Percentiles rank a stretch among this genome's conserved stretches.
Evolutionary conservation across 2,329 filamentous ascomycete genomes (phyloP).

Genomic region (Nigrospora osmanthi): DNA sequence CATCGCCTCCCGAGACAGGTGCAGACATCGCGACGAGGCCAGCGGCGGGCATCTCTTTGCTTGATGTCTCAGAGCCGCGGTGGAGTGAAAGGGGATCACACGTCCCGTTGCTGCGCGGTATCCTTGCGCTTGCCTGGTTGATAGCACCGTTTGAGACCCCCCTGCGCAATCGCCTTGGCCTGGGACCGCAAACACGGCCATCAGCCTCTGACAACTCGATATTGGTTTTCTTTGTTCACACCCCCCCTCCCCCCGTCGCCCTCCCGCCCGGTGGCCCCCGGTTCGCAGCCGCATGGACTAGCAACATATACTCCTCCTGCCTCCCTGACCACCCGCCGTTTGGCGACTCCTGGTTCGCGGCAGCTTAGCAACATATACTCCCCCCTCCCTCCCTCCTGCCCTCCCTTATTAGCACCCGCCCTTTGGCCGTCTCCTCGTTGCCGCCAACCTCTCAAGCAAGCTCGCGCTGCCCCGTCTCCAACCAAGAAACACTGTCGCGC

Average conservation of each 20-base stretch:
- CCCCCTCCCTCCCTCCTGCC: too few relatives aligned
- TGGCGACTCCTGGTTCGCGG: constrained; percentile 13
- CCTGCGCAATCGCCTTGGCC: constrained; percentile 1
- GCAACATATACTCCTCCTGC: too few relatives aligned
- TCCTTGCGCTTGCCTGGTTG: constrained; percentile 8
- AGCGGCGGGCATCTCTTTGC: constrained; percentile 8
- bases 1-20: constrained; percentile 9
- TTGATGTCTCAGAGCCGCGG: constrained; percentile 15
- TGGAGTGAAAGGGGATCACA: constrained; percentile 13
- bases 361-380: constrained; percentile 10
- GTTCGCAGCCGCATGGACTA: too few relatives aligned
- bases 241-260: too few relatives aligned
- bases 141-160: constrained; percentile 11
- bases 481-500: constrained; percentile 23
- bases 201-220: constrained; percentile 15
- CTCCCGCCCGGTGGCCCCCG: too few relatives aligned
- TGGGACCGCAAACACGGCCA: constrained; percentile 7
- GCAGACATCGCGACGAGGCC: constrained; percentile 10
- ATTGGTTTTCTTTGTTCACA: constrained; percentile 21
- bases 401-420: not conserved
- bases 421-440: constrained; percentile 13
- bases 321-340: too few relatives aligned
- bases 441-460: constrained; percentile 16
- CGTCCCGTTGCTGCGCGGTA: constrained; percentile 9
- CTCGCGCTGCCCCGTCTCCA: constrained; percentile 14